Base-by-base conservation (phyloP, 2,329 filamentous ascomycete genomes). In the Septoria linicola region DNA sequence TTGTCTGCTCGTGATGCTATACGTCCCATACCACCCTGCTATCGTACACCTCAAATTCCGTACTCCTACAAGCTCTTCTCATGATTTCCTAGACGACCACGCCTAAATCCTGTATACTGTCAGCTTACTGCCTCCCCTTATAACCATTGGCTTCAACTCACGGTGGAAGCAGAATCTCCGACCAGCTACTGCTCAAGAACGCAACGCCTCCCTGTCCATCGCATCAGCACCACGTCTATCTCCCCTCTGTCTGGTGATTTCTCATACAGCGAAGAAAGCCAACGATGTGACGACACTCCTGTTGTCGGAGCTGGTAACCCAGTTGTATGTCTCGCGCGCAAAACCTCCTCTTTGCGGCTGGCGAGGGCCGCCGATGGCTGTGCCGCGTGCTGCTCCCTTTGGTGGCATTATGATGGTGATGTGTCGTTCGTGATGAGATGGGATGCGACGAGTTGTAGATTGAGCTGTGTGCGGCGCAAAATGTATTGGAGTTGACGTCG, bases 161-260 rank as follows among this genome's bases (percentile, higher is more conserved):
- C 68, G 74, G 72, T 41, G 76, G 75, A 8, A 77, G 66, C 4
- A 79, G 63, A 47, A 77, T 67, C 67, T 79, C 76, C 58, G 71
- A 73, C 74, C 74, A 79, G 68, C 73, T 77, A 66, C 74, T 77
- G 62, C 76, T 72, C 37, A 80, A 60, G 62, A 80, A 79, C 5
- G 76, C 70, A 31, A 79, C 75, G 52, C 75, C 50, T 41, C 44
- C 49, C 50, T 47, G 39, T 35, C 19, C 19, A 11, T 7, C 8
- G n/a, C 8, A 4, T 46, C 27, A 46, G 35, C 31, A 5, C 31
- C 17, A 7, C 27, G 27, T 42, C 8, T 25, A 13, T 19, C 14
- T 39, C 23, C 34, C 21, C 20, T 4, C 8, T 4, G n/a, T 10
- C 30, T 7, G 27, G 3, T 8, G 35, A 17, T 3, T 16, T 16